Percentiles rank a stretch among this genome's conserved stretches.
Evolutionary conservation across 345 rosid species (phyloP).

Genomic region (Luvunga scandens): DNA sequence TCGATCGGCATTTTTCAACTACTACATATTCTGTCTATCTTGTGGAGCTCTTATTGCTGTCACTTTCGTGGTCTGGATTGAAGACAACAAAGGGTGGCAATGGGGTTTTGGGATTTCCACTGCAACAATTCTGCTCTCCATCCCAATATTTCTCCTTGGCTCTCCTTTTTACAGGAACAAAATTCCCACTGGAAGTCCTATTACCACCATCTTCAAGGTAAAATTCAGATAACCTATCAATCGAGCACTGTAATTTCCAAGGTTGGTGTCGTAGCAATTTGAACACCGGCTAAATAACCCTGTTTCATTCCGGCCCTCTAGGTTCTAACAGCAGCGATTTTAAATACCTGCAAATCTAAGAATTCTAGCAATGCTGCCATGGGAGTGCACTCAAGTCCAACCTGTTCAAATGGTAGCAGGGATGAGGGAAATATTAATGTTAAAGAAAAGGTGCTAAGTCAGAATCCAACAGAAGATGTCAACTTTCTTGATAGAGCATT

Average conservation of each 20-base stretch:
- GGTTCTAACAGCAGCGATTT: constrained; percentile 57
- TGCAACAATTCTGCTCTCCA: constrained; percentile 61
- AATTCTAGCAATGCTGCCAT: constrained; percentile 35
- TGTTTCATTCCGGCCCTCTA: constrained; percentile 18
- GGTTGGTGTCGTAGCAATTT: neutral
- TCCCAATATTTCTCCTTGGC: constrained; percentile 69
- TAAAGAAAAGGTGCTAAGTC: constrained; percentile 13
- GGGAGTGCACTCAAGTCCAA: constrained; percentile 33
- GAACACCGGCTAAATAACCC: neutral
- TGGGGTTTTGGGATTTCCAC: constrained; percentile 85
- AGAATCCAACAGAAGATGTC: constrained; percentile 26
- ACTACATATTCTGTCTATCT: constrained; percentile 77
- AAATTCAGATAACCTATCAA: neutral
- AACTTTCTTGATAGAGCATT: constrained; percentile 48
- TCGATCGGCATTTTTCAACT: constrained; percentile 82
- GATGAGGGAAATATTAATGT: constrained; percentile 25
- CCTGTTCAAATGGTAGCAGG: constrained; percentile 26
- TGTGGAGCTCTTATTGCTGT: constrained; percentile 87
- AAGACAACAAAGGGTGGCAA: constrained; percentile 93
- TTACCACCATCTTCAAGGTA: constrained; percentile 80
- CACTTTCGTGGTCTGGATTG: constrained; percentile 88
- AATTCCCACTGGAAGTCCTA: constrained; percentile 73
- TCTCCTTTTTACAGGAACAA: constrained; percentile 64
- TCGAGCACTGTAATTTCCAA: neutral
- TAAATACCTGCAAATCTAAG: constrained; percentile 29